Evolutionary conservation across 192 early-diverging fungal species (phyloP), one percentile per base, ranked within the genome.

Genomic region (Phlyctochytrium bullatum): DNA sequence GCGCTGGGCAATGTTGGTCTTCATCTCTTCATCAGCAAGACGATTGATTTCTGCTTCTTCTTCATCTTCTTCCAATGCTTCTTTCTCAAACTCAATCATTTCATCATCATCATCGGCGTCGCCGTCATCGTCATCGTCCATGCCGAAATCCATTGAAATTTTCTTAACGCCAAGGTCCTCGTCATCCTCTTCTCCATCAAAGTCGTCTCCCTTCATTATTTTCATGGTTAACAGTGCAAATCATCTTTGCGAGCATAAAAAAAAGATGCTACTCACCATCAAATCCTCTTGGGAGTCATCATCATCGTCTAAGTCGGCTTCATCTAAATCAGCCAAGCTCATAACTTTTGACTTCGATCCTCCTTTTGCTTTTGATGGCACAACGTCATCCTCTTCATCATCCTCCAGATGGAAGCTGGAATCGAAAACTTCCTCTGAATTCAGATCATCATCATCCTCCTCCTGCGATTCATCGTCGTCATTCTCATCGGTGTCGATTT

Each of bases 1-100:
- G 1, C 78, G 83, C 50, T 90, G 84, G 23, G 79, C 86, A 47
- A 91, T 91, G 80, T 93, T 92, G 56, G 84, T 87, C 67, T 90
- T 82, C 65, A 93, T 62, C 61, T 88, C 88, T 23, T 84, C 78
- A 25, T 92, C 85, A 23, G 81, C 86, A 61, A 90, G 68, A 58
- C 88, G 88, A 36, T 86, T 90, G 69, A 94, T 84, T 59, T 89
- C 89, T 60, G 74, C 72, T 28, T 34, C 83, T 81, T 64, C 80
- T 68, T 59, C 83, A 71, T 77, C 89, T 74, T 88, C 78, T 74
- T 80, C 83, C 40, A 75, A 78, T 27, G 86, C 88, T 78, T 90
- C 88, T 74, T 82, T 84, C 77, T 91, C 92, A 73, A 92, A 86
- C 72, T 91, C 78, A 20, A 14, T 47, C 40, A 47, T 6, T 20